Percentiles rank a stretch among this genome's conserved stretches.
These are phyloP conservation scores for Gossypium schwendimanii DNA, from an alignment of 441 rosid species.

Conservation along the genomic window DNA sequence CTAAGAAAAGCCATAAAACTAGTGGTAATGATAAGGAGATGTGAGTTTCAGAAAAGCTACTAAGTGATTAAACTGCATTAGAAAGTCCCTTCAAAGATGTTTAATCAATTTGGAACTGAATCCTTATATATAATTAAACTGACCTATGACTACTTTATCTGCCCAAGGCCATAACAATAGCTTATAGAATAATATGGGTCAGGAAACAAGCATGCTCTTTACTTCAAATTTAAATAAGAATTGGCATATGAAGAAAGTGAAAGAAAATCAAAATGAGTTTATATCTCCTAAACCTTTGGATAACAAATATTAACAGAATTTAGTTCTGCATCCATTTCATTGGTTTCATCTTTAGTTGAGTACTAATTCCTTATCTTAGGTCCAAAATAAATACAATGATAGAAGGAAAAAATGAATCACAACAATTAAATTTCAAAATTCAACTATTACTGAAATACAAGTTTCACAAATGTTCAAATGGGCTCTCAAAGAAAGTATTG, in stretches of 20 bases:
- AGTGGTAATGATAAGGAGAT: neutral
- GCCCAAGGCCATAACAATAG: neutral
- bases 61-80: neutral
- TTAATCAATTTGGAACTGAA: conserved; percentile 1
- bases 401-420: neutral
- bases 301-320: conserved; percentile 2
- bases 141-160: neutral
- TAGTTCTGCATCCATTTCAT: neutral
- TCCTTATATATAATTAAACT: neutral
- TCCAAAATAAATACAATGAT: neutral
- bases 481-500: neutral
- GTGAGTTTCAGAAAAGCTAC: neutral
- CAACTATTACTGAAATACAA: neutral
- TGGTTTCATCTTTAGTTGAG: neutral
- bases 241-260: neutral
- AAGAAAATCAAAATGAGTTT: conserved; percentile 2
- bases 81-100: neutral
- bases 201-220: neutral
- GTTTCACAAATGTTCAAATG: neutral
- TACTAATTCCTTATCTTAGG: conserved; percentile 3
- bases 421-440: conserved; percentile 4
- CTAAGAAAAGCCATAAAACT: neutral
- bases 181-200: neutral
- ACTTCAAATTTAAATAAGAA: neutral
- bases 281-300: neutral